These are phyloP conservation scores for Sphagnum fallax DNA, from an alignment of 228 moss, liverwort and hornwort species.

Conservation along the genomic window DNA sequence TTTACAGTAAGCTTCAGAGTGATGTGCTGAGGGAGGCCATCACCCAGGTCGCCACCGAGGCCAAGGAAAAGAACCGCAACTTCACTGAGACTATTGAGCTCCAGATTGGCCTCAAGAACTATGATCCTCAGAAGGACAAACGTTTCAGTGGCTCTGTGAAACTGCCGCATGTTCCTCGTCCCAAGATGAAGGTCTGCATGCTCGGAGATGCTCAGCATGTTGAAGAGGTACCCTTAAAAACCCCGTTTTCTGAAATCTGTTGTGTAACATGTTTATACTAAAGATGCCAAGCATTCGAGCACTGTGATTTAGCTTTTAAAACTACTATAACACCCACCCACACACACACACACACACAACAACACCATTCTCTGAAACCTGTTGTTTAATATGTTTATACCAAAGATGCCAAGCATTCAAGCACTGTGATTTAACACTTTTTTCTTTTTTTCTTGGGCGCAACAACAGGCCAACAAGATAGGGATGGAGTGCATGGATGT, in stretches of 20 bases:
- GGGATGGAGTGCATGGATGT: constrained; percentile 79
- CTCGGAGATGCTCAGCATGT: constrained; percentile 81
- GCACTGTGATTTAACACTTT: background rate
- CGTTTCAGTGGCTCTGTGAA: constrained; percentile 84
- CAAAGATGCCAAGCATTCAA: no score
- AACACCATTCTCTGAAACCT: background rate
- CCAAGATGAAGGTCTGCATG: constrained; percentile 89
- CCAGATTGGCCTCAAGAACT: constrained; percentile 89
- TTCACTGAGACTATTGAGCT: constrained; percentile 77
- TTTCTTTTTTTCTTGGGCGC: background rate
- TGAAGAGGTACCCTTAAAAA: constrained; percentile 36
- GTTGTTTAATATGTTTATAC: background rate
- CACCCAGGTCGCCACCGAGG: constrained; percentile 29
- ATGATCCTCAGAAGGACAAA: constrained; percentile 84
- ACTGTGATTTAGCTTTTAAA: no score
- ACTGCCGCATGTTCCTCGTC: constrained; percentile 73
- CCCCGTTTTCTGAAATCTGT: background rate
- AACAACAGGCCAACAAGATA: constrained; percentile 47
- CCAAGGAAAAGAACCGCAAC: constrained; percentile 71
- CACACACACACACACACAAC: background rate
- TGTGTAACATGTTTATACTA: background rate
- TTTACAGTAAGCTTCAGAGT: constrained; percentile 80
- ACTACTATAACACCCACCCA: no score
- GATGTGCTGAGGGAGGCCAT: constrained; percentile 67
- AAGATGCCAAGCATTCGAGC: no score